Evolutionary conservation across 306 rosid genomes (phyloP).

Genomic region (Gastrolobium villosum): DNA sequence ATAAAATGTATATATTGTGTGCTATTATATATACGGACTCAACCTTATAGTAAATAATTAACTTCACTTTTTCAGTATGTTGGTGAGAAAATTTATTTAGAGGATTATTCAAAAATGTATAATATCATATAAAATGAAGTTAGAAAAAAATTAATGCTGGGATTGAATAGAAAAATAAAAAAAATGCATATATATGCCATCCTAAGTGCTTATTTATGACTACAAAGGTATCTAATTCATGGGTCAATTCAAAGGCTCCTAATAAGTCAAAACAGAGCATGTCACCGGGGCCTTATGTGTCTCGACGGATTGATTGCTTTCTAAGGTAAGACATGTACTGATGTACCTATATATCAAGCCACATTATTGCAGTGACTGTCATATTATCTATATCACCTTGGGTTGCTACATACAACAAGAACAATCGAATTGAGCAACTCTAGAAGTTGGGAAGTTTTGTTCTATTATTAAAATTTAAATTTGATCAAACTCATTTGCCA

Average conservation of each 20-base stretch:
- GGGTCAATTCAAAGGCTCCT: neutral
- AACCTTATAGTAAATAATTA: neutral
- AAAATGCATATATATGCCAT: neutral
- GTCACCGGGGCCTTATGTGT: neutral
- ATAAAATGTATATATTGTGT: neutral
- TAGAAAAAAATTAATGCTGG: no score
- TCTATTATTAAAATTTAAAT: neutral
- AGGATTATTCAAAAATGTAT: neutral
- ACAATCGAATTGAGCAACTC: neutral
- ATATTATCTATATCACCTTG: neutral
- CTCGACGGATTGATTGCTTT: neutral
- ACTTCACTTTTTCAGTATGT: neutral
- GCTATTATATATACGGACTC: neutral
- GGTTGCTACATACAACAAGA: neutral
- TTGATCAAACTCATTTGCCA: no score
- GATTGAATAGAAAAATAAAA: no score
- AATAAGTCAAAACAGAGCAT: neutral
- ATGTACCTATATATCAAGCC: no score
- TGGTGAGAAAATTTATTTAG: neutral
- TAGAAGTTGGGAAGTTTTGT: neutral
- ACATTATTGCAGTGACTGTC: neutral
- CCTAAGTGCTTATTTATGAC: neutral
- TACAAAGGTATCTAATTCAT: neutral
- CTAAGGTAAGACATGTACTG: neutral
- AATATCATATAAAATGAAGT: neutral